Conservation (phyloP, 768 basidiomycete genomes). For the Ramaria sp. region DNA sequence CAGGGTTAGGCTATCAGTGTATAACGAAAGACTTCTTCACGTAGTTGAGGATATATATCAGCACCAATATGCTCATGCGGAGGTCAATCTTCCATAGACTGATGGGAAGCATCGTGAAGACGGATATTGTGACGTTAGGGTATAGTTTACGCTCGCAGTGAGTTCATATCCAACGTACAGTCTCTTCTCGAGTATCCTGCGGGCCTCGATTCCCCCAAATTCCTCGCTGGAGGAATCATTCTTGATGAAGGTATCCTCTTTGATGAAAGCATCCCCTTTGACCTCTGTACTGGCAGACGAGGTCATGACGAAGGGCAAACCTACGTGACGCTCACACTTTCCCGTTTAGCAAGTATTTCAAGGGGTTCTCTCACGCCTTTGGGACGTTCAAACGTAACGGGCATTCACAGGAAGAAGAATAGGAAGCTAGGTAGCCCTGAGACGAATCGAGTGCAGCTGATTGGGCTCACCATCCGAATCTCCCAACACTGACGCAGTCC, state of each 20-base stretch:
- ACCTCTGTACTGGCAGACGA: neutral
- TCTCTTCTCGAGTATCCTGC: slow-evolving; percentile 39
- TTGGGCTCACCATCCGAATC: too few relatives aligned
- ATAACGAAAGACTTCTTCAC: slow-evolving; percentile 7
- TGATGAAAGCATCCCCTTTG: neutral
- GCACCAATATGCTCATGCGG: slow-evolving; percentile 25
- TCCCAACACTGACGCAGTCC: too few relatives aligned
- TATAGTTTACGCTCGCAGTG: neutral
- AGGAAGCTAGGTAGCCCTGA: neutral
- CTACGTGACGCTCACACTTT: neutral
- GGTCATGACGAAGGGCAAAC: neutral
- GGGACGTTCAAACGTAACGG: neutral
- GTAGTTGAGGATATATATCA: slow-evolving; percentile 27
- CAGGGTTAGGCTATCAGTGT: too few relatives aligned
- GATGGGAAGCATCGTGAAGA: neutral
- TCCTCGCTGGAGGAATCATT: neutral
- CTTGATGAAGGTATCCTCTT: neutral
- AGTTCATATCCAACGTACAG: slow-evolving; percentile 25
- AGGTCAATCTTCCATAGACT: slow-evolving; percentile 19
- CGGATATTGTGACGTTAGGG: too few relatives aligned
- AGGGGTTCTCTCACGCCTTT: neutral
- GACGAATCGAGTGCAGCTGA: too few relatives aligned
- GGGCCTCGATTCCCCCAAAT: slow-evolving; percentile 37
- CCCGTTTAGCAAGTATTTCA: neutral
- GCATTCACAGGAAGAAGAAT: neutral